These are phyloP conservation scores for Fusarium sp. DNA, from an alignment of 2,329 filamentous ascomycete species.

Conservation along the genomic window DNA sequence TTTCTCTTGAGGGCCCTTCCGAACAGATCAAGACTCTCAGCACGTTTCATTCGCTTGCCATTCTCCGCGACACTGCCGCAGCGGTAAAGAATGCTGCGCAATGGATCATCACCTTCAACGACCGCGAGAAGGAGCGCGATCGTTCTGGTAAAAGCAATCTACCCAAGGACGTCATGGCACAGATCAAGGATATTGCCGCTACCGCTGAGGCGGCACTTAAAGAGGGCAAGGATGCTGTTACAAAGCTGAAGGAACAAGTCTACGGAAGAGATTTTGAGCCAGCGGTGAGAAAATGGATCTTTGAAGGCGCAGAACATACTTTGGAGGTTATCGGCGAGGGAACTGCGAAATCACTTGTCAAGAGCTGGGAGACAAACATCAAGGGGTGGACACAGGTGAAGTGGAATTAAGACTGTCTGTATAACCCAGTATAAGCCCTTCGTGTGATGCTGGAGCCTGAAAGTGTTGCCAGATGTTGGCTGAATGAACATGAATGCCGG, in stretches of 20 bases:
- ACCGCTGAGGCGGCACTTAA: conserved; percentile 50
- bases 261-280: conserved; percentile 46
- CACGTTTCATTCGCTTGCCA: conserved; percentile 54
- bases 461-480: not conserved
- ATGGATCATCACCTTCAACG: conserved; percentile 54
- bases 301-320: conserved; percentile 43
- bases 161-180: conserved; percentile 53
- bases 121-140: conserved; percentile 57
- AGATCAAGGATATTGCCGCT: conserved; percentile 52
- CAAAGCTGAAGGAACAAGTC: conserved; percentile 50
- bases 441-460: not conserved
- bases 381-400: conserved; percentile 53
- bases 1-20: conserved; percentile 22
- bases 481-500: not conserved
- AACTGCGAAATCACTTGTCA: conserved; percentile 47
- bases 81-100: conserved; percentile 51
- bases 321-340: conserved; percentile 45
- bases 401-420: conserved; percentile 46
- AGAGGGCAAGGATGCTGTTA: conserved; percentile 50
- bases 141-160: conserved; percentile 55
- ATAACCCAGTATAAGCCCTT: not conserved
- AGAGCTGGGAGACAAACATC: conserved; percentile 53
- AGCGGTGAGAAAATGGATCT: conserved; percentile 48
- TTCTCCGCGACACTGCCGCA: conserved; percentile 55
- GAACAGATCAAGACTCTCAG: conserved; percentile 46